A percentile compares a stretch with the other conserved stretches of the same genome.
Evolutionary conservation across 441 rosid species (phyloP).

Genomic region (Jatropha podagrica): DNA sequence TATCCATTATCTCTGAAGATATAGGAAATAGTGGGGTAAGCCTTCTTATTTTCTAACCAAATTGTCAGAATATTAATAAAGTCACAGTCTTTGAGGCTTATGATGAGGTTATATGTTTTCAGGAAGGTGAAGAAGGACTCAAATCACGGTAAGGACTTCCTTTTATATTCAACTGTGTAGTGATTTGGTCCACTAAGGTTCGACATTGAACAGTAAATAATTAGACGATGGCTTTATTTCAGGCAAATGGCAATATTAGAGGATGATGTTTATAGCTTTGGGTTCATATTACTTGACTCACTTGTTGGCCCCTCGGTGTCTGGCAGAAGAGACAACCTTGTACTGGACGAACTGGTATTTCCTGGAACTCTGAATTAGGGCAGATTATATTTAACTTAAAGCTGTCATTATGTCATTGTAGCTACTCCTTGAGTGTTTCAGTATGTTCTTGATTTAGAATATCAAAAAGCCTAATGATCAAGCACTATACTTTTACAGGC

Average conservation of each 20-base stretch:
- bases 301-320: slow-evolving; percentile 37
- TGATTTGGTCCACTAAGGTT: not conserved
- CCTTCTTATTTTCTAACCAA: slow-evolving; percentile 14
- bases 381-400: not conserved
- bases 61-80: slow-evolving; percentile 1
- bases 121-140: slow-evolving; percentile 38
- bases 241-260: slow-evolving; percentile 50
- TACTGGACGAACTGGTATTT: slow-evolving; percentile 41
- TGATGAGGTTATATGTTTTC: slow-evolving; percentile 22
- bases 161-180: not conserved
- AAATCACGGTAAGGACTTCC: slow-evolving; percentile 38
- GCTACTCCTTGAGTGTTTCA: not conserved
- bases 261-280: slow-evolving; percentile 57
- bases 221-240: slow-evolving; percentile 8
- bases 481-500: slow-evolving; percentile 31
- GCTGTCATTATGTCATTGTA: not conserved
- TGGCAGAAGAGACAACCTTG: slow-evolving; percentile 32
- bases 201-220: not conserved
- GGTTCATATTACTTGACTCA: slow-evolving; percentile 48
- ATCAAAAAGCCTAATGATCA: not conserved
- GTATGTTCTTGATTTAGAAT: not conserved
- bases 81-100: not conserved
- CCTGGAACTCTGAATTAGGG: not conserved
- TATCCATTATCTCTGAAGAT: slow-evolving; percentile 67
- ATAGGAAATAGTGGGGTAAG: slow-evolving; percentile 45